Percentiles rank a stretch among this genome's conserved stretches.
Evolutionary conservation across 495 filamentous ascomycete genomes (phyloP).

Genomic region (Podospora tetraspora): DNA sequence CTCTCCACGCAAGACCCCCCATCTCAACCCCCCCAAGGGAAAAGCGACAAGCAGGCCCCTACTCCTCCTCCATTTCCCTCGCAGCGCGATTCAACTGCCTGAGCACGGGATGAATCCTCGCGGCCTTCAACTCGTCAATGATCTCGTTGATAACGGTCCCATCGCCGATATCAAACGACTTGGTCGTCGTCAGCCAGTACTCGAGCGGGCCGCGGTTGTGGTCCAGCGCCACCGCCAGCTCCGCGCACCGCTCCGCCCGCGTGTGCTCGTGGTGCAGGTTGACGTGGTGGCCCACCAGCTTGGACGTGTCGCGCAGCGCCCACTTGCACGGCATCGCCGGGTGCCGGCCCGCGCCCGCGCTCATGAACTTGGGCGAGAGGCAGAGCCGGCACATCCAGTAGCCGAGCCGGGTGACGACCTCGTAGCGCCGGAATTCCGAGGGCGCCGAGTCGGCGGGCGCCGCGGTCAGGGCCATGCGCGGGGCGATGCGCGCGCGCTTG

Average conservation of each 20-base stretch:
- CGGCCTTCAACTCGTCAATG: conserved; percentile 26
- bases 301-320: conserved; percentile 42
- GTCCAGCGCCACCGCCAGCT: conserved; percentile 36
- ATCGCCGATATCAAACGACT: conserved; percentile 31
- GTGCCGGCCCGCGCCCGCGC: conserved; percentile 32
- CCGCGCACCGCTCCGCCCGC: conserved; percentile 32
- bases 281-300: conserved; percentile 43
- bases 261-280: conserved; percentile 42
- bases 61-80: conserved; percentile 15
- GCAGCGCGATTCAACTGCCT: conserved; percentile 35
- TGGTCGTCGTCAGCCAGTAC: conserved; percentile 41
- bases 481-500: conserved; percentile 3
- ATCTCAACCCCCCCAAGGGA: no score
- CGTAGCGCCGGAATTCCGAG: conserved; percentile 8
- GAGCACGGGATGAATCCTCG: conserved; percentile 31
- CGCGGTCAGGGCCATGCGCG: background rate
- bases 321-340: conserved; percentile 45
- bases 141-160: conserved; percentile 29
- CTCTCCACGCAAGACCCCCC: no score
- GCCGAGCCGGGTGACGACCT: conserved; percentile 35
- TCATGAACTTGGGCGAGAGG: conserved; percentile 34
- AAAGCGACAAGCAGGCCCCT: no score
- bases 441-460: conserved; percentile 1
- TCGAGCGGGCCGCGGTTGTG: conserved; percentile 43
- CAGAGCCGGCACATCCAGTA: conserved; percentile 45